These are phyloP conservation scores for Inga oerstediana DNA, from an alignment of 306 rosid genomes.

Conservation along the genomic window DNA sequence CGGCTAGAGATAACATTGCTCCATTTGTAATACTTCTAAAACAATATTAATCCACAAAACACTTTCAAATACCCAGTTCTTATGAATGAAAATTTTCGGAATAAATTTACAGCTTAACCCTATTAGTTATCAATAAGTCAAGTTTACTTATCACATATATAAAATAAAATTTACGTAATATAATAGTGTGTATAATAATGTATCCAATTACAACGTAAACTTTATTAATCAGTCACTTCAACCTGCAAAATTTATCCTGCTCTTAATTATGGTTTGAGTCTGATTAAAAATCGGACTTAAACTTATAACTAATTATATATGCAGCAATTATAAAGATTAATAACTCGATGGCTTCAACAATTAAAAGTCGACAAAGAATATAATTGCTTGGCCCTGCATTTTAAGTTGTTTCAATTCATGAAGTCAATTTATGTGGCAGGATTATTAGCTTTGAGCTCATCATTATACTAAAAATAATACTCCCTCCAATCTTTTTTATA, in stretches of 20 bases:
- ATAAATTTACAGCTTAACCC: too few species aligned
- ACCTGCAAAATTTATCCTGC: not conserved
- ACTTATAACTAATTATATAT: not conserved
- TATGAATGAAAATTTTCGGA: too few species aligned
- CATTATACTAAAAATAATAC: too few species aligned
- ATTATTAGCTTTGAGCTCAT: not conserved
- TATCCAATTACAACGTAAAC: not conserved
- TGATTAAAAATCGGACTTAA: not conserved
- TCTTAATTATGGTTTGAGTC: not conserved
- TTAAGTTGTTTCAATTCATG: not conserved
- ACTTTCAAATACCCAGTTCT: too few species aligned
- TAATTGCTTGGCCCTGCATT: not conserved
- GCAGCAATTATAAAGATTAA: not conserved
- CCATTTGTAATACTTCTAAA: too few species aligned
- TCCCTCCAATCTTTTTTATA: too few species aligned
- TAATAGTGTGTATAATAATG: too few species aligned
- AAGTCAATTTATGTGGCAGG: not conserved
- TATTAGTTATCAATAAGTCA: too few species aligned
- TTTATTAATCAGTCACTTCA: not conserved
- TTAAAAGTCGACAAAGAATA: not conserved
- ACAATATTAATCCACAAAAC: too few species aligned
- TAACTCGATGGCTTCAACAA: not conserved
- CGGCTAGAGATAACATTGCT: too few species aligned
- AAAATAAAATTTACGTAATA: too few species aligned
- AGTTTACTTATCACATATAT: too few species aligned